Conservation (phyloP, 2,329 filamentous ascomycete genomes). For the Catunica adiposa region DNA sequence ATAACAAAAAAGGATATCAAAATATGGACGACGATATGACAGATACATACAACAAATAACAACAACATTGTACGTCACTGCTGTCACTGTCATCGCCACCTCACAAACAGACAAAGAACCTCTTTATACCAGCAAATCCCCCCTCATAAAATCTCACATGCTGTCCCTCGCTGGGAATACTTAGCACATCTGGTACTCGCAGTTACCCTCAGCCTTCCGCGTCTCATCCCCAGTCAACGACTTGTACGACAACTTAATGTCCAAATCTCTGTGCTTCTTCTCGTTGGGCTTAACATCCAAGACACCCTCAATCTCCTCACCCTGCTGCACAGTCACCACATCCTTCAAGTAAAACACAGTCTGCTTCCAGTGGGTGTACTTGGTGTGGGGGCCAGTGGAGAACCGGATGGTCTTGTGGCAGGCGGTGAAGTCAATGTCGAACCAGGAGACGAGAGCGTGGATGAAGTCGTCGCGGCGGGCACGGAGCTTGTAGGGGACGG, state of each 20-base stretch:
- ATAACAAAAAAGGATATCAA: neutral
- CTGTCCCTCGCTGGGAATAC: too few species aligned
- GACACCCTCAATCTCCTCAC: constrained; percentile 58
- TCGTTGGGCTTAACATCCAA: constrained; percentile 76
- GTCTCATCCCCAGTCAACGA: constrained; percentile 60
- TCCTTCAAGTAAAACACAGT: constrained; percentile 96
- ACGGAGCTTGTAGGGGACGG: constrained; percentile 56
- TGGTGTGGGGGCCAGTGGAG: constrained; percentile 92
- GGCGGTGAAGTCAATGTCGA: constrained; percentile 95
- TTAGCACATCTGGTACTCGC: constrained; percentile 67
- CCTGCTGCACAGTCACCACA: constrained; percentile 77
- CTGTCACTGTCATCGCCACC: too few species aligned
- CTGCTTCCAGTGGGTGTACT: constrained; percentile 99
- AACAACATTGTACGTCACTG: too few species aligned
- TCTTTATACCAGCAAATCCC: too few species aligned
- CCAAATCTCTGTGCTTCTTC: constrained; percentile 87
- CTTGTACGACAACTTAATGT: constrained; percentile 74
- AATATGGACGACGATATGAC: neutral
- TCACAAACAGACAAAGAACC: too few species aligned
- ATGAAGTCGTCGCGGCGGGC: constrained; percentile 83
- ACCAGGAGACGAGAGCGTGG: constrained; percentile 94
- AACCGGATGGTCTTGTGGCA: constrained; percentile 98
- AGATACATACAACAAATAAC: neutral
- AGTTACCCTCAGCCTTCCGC: constrained; percentile 50
- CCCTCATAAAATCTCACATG: too few species aligned